Conservation (phyloP, 805 yeast genomes). For the Zygosaccharomyces bailii region DNA sequence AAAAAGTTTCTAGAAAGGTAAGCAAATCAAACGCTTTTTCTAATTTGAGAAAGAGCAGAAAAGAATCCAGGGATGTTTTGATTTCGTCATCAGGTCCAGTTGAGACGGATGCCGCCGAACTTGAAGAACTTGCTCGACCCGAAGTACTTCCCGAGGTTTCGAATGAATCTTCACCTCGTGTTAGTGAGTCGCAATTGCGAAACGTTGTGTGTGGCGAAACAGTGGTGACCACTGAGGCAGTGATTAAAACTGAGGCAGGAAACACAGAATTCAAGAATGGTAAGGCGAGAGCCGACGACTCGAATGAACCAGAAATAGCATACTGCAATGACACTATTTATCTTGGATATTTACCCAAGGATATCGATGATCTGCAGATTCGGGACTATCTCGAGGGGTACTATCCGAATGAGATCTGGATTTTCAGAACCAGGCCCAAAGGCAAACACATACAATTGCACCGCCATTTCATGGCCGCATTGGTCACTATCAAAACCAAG, state of each 20-base stretch:
- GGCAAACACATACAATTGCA: constrained; percentile 31
- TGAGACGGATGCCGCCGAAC: neutral
- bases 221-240: no score
- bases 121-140: neutral
- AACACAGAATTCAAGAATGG: no score
- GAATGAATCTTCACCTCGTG: constrained; percentile 1
- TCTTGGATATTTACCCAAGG: constrained; percentile 41
- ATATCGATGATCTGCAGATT: constrained; percentile 43
- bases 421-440: constrained; percentile 40
- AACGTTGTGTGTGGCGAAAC: no score
- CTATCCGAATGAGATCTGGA: constrained; percentile 46
- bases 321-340: constrained; percentile 46
- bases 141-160: constrained; percentile 5
- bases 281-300: no score
- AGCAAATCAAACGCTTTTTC: constrained; percentile 12
- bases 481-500: constrained; percentile 45
- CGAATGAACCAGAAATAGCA: constrained; percentile 11
- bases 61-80: neutral
- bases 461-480: constrained; percentile 47
- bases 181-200: no score
- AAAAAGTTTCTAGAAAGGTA: constrained; percentile 19
- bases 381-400: constrained; percentile 44
- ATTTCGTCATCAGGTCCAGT: constrained; percentile 4
- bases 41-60: constrained; percentile 14
- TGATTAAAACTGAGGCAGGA: no score